Conservation (phyloP, 2,329 filamentous ascomycete species). For the Eutypa lata region DNA sequence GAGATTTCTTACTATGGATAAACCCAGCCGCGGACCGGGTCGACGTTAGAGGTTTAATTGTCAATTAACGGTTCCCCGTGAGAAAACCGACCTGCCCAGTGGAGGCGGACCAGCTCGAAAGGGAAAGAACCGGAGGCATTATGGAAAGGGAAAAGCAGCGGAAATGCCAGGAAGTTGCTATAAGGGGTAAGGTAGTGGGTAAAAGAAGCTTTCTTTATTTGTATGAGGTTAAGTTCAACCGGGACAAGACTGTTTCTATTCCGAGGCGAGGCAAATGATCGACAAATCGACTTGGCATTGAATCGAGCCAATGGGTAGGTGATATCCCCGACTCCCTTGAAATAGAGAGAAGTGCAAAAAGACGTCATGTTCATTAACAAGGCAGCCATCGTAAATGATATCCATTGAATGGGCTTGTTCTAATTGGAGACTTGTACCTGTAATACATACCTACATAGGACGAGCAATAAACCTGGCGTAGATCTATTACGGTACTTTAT, state of each 20-base stretch:
- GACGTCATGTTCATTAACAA: too few relatives aligned
- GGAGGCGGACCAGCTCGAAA: not conserved
- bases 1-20: not conserved
- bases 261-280: not conserved
- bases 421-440: too few relatives aligned
- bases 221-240: not conserved
- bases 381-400: too few relatives aligned
- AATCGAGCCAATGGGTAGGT: not conserved
- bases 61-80: not conserved
- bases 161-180: not conserved
- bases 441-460: too few relatives aligned
- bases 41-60: not conserved
- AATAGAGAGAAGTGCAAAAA: too few relatives aligned
- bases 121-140: not conserved
- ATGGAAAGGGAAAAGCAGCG: not conserved
- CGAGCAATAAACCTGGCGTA: too few relatives aligned
- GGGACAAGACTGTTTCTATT: not conserved
- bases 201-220: not conserved
- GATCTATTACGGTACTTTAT: too few relatives aligned
- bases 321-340: too few relatives aligned
- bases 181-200: not conserved
- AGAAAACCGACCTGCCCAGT: not conserved
- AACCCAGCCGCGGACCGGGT: not conserved
- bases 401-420: too few relatives aligned
- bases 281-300: not conserved